These are phyloP conservation scores for Aquilaria malaccensis DNA, from an alignment of 345 rosid genomes.

Conservation along the genomic window DNA sequence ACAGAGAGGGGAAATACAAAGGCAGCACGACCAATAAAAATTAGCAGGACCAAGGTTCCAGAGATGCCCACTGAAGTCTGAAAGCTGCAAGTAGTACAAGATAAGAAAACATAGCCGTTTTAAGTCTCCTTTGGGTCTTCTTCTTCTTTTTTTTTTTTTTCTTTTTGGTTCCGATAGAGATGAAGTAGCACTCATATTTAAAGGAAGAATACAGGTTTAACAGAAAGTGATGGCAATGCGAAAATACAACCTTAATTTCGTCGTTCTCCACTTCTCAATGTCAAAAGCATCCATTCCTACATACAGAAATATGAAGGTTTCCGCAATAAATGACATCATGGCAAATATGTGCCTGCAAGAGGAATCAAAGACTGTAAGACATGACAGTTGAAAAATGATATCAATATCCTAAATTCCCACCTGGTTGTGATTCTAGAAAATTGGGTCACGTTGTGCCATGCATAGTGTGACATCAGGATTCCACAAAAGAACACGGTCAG, in stretches of 20 bases:
- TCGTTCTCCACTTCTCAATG: constrained; percentile 72
- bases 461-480: constrained; percentile 79
- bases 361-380: neutral
- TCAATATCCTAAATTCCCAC: constrained; percentile 24
- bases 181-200: neutral
- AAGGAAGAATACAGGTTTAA: neutral
- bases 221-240: neutral
- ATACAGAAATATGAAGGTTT: constrained; percentile 83
- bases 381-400: neutral
- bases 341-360: constrained; percentile 70
- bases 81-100: constrained; percentile 30
- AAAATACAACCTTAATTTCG: constrained; percentile 45
- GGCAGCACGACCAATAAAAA: constrained; percentile 69
- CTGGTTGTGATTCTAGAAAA: constrained; percentile 77
- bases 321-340: constrained; percentile 82
- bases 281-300: constrained; percentile 96
- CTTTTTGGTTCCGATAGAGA: too few species aligned
- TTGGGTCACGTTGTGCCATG: constrained; percentile 71
- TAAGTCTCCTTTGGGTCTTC: neutral
- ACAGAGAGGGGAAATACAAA: constrained; percentile 79
- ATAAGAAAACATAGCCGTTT: neutral
- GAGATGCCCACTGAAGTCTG: constrained; percentile 43
- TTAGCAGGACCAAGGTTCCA: constrained; percentile 41
- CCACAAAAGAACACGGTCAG: constrained; percentile 93
- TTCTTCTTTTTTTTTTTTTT: neutral